A percentile compares a stretch with the other conserved stretches of the same genome.
These are phyloP conservation scores for Amanita rubescens DNA, from an alignment of 768 basidiomycete genomes.

Conservation along the genomic window DNA sequence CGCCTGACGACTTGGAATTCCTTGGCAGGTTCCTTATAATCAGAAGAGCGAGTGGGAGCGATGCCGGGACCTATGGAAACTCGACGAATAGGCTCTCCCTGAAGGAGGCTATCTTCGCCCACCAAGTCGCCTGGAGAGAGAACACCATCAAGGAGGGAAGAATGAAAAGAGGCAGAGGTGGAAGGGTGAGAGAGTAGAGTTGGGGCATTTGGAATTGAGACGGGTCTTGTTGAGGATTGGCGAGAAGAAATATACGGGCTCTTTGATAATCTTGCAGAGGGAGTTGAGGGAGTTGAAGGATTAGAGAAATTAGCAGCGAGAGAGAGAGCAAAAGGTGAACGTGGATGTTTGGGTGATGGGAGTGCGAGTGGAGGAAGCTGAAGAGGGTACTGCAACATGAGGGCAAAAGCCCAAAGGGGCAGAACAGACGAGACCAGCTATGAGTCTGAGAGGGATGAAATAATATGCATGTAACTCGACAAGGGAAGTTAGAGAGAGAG, in stretches of 20 bases:
- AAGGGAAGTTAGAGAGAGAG: too few relatives aligned
- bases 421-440: slow-evolving; percentile 59
- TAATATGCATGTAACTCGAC: too few relatives aligned
- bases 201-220: slow-evolving; percentile 19
- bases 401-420: slow-evolving; percentile 18
- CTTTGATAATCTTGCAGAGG: slow-evolving; percentile 28
- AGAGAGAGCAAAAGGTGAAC: slow-evolving; percentile 27
- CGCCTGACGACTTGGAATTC: slow-evolving; percentile 82
- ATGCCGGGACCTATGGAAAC: slow-evolving; percentile 39
- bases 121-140: slow-evolving; percentile 68
- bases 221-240: slow-evolving; percentile 23
- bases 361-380: slow-evolving; percentile 35
- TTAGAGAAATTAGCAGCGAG: too few relatives aligned
- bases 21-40: slow-evolving; percentile 42
- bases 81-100: slow-evolving; percentile 57
- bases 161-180: slow-evolving; percentile 25
- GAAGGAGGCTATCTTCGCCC: slow-evolving; percentile 57
- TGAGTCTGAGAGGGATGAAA: slow-evolving; percentile 38
- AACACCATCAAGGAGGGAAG: slow-evolving; percentile 49
- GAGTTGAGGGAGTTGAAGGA: too few relatives aligned
- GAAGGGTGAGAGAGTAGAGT: slow-evolving; percentile 24
- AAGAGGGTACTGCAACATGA: slow-evolving; percentile 57
- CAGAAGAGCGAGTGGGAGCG: slow-evolving; percentile 19
- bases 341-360: slow-evolving; percentile 14
- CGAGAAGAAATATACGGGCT: slow-evolving; percentile 31